A percentile compares a stretch with the other conserved stretches of the same genome.
These are phyloP conservation scores for Magnusiomyces suaveolens DNA, from an alignment of 1,139 yeast species.

Conservation along the genomic window DNA sequence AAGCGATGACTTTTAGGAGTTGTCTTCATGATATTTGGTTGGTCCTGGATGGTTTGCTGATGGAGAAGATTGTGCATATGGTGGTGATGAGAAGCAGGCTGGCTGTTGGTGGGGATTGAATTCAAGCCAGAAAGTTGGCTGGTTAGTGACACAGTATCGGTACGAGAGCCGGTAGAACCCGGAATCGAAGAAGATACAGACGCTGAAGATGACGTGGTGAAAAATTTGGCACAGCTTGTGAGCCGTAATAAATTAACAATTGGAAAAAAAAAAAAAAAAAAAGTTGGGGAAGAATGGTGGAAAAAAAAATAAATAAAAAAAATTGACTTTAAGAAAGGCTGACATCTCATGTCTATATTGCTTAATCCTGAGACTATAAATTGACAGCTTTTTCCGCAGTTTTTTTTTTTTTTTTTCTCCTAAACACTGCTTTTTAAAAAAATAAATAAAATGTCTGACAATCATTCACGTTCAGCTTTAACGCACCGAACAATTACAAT, in stretches of 20 bases:
- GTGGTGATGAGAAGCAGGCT: background rate
- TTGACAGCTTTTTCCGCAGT: too few relatives aligned
- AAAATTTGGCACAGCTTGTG: too few relatives aligned
- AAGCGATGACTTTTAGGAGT: constrained; percentile 7
- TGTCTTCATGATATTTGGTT: background rate
- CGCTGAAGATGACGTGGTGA: background rate
- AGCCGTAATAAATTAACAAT: too few relatives aligned
- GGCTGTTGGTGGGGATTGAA: background rate
- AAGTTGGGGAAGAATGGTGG: too few relatives aligned
- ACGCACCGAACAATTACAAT: constrained; percentile 41
- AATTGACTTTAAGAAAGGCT: too few relatives aligned
- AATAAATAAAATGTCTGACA: constrained; percentile 6
- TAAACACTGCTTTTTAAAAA: too few relatives aligned
- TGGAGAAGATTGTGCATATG: background rate
- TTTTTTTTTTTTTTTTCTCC: too few relatives aligned
- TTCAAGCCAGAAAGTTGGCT: background rate
- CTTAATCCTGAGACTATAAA: too few relatives aligned
- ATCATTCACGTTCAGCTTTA: constrained; percentile 11
- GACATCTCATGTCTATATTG: too few relatives aligned
- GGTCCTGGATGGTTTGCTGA: background rate
- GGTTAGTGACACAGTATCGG: background rate
- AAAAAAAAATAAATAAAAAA: too few relatives aligned
- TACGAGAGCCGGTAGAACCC: background rate
- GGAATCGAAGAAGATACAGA: background rate
- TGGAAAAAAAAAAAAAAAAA: too few relatives aligned